Evolutionary conservation across 495 filamentous ascomycete genomes (phyloP).

Genomic region (Clavariopsis aquatica): DNA sequence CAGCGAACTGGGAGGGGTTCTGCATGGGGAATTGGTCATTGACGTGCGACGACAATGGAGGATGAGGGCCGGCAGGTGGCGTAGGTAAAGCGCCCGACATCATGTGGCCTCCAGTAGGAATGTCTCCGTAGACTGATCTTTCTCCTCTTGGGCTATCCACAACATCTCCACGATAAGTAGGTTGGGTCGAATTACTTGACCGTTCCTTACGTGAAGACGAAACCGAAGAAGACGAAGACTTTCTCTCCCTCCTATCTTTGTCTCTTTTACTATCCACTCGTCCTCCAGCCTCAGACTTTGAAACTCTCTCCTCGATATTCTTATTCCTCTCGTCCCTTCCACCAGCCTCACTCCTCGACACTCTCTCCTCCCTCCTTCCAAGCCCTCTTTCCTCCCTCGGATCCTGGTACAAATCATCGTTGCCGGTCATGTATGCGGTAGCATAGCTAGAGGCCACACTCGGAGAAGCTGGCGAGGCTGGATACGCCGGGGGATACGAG

Average conservation of each 20-base stretch:
- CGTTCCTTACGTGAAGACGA: conserved; percentile 28
- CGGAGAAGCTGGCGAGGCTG: conserved; percentile 46
- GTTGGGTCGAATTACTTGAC: conserved; percentile 16
- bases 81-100: conserved; percentile 36
- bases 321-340: conserved; percentile 22
- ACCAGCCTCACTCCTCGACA: conserved; percentile 24
- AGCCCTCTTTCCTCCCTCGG: conserved; percentile 12
- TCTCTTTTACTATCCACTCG: conserved; percentile 31
- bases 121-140: conserved; percentile 34
- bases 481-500: conserved; percentile 37
- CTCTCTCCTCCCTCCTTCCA: conserved; percentile 24
- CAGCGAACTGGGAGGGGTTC: conserved; percentile 49
- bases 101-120: conserved; percentile 43
- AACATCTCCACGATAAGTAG: conserved; percentile 16
- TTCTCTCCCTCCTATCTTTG: conserved; percentile 24
- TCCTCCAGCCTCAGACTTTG: background rate
- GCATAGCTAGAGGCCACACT: conserved; percentile 55
- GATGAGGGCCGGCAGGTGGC: conserved; percentile 23
- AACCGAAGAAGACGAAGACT: conserved; percentile 17
- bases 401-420: conserved; percentile 31
- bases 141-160: conserved; percentile 33
- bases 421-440: conserved; percentile 45
- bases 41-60: conserved; percentile 54
- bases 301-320: conserved; percentile 32
- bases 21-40: conserved; percentile 62